Percentiles rank a stretch among this genome's conserved stretches.
Conservation (phyloP, 2,329 filamentous ascomycete genomes). For the Penicillium sp. region DNA sequence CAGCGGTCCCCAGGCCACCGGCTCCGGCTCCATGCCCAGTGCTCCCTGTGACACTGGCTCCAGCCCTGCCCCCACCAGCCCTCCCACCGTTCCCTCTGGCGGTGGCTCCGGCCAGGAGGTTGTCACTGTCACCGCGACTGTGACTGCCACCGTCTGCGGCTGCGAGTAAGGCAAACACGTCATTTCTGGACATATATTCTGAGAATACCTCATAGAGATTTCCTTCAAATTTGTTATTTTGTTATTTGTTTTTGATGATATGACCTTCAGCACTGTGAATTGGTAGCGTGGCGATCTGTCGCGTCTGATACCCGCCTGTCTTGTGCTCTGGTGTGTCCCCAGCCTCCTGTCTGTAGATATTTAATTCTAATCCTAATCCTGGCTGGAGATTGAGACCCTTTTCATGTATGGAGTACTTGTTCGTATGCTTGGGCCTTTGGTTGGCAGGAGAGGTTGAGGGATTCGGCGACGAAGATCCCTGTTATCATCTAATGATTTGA, state of each 20-base stretch:
- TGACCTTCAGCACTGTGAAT: constrained; percentile 20
- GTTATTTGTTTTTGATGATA: constrained; percentile 18
- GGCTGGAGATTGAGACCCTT: constrained; percentile 10
- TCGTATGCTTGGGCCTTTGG: constrained; percentile 15
- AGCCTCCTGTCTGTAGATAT: constrained; percentile 31
- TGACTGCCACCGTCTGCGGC: constrained; percentile 28
- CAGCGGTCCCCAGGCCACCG: constrained; percentile 1
- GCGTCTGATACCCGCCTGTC: not conserved
- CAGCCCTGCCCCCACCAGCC: constrained; percentile 14
- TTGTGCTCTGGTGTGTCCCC: constrained; percentile 18
- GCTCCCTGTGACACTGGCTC: constrained; percentile 5
- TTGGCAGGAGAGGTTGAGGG: not conserved
- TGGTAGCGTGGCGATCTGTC: constrained; percentile 3
- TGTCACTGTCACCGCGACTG: constrained; percentile 23
- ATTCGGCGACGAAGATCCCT: constrained; percentile 1
- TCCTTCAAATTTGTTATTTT: not conserved
- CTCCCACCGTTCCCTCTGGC: constrained; percentile 13
- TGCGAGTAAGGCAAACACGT: constrained; percentile 19
- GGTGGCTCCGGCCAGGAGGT: constrained; percentile 18
- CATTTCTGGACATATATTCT: not conserved
- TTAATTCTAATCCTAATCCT: constrained; percentile 37
- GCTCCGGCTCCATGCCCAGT: constrained; percentile 10
- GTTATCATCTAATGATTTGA: constrained; percentile 9
- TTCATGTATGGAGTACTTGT: not conserved
- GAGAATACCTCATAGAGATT: not conserved